Evolutionary conservation across 495 filamentous ascomycete species (phyloP).

Genomic region (Xylona heveae): DNA sequence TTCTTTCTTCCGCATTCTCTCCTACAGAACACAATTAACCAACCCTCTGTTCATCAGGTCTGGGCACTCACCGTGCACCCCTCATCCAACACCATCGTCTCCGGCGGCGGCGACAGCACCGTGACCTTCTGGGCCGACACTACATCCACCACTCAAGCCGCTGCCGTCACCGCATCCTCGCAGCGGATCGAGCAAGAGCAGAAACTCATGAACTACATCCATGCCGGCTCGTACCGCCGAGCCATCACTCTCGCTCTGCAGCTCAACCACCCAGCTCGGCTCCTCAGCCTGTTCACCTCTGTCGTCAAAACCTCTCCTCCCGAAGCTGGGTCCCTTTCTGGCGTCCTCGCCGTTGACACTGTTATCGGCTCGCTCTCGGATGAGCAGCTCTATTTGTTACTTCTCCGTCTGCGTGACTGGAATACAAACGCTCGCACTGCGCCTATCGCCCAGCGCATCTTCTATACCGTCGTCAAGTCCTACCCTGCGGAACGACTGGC

Average conservation of each 20-base stretch:
- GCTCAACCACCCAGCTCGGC: constrained; percentile 74
- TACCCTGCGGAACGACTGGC: constrained; percentile 58
- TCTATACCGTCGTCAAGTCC: constrained; percentile 53
- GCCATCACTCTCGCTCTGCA: constrained; percentile 81
- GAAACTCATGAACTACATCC: constrained; percentile 75
- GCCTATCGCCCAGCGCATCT: constrained; percentile 63
- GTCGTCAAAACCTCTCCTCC: constrained; percentile 44
- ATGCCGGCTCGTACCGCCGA: constrained; percentile 64
- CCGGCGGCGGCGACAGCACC: constrained; percentile 71
- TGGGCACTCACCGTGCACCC: constrained; percentile 69
- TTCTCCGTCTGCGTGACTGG: constrained; percentile 76
- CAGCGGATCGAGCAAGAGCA: constrained; percentile 83
- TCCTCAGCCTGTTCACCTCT: constrained; percentile 61
- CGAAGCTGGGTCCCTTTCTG: constrained; percentile 44
- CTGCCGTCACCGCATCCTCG: constrained; percentile 43
- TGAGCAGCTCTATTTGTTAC: constrained; percentile 58
- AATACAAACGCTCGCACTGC: constrained; percentile 88
- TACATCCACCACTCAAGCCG: constrained; percentile 52
- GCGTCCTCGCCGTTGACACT: constrained; percentile 60
- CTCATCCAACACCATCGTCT: constrained; percentile 42
- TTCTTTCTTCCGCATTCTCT: no score
- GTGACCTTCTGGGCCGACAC: constrained; percentile 94
- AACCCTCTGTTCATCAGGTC: constrained; percentile 13
- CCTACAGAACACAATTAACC: no score
- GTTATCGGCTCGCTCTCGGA: constrained; percentile 61